Percentiles rank a stretch among this genome's conserved stretches.
These are phyloP conservation scores for Ogataea glucozyma DNA, from an alignment of 805 yeast species.

Conservation along the genomic window DNA sequence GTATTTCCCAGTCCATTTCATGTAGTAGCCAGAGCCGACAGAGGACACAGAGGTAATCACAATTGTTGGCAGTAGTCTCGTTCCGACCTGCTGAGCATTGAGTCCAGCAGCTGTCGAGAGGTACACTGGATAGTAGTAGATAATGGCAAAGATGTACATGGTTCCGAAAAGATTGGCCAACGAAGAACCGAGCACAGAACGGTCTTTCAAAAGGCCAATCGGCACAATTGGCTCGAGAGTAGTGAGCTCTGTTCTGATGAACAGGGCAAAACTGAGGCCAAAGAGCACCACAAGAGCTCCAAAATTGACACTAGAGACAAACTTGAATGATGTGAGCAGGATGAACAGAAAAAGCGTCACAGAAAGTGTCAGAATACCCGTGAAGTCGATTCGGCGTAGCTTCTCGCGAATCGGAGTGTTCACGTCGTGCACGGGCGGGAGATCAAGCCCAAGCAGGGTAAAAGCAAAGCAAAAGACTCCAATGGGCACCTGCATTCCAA, in stretches of 20 bases:
- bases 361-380: conserved; percentile 37
- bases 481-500: conserved; percentile 56
- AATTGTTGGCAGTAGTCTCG: conserved; percentile 60
- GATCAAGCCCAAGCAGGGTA: conserved; percentile 41
- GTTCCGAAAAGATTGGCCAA: conserved; percentile 62
- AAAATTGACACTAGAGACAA: conserved; percentile 45
- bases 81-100: conserved; percentile 58
- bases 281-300: conserved; percentile 30
- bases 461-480: conserved; percentile 40
- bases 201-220: conserved; percentile 49
- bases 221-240: conserved; percentile 62
- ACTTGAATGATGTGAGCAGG: conserved; percentile 39
- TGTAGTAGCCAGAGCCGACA: conserved; percentile 61
- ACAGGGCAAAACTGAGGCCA: conserved; percentile 9
- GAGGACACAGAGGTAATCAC: conserved; percentile 60
- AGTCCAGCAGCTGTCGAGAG: conserved; percentile 55
- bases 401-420: conserved; percentile 41
- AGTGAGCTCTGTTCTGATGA: conserved; percentile 25
- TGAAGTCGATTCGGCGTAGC: conserved; percentile 56
- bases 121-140: conserved; percentile 64
- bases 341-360: conserved; percentile 35
- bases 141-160: conserved; percentile 46
- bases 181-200: conserved; percentile 65
- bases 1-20: conserved; percentile 65
- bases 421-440: conserved; percentile 41